Evolutionary conservation across 2,329 filamentous ascomycete genomes (phyloP).

Genomic region (Rosellinia necatrix): DNA sequence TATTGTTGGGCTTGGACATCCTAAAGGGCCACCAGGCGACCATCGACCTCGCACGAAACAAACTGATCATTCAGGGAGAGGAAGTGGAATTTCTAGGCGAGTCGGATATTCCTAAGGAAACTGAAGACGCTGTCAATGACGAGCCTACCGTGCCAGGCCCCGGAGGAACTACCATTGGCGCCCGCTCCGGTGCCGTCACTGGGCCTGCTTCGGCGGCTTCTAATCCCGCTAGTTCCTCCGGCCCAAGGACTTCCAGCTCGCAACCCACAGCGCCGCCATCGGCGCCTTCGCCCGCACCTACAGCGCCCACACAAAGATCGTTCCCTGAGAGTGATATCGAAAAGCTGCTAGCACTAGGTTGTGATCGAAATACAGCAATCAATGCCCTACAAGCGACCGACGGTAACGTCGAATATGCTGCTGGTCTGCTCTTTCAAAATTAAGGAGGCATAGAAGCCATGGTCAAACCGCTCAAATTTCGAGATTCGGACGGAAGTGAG

Average conservation of each 20-base stretch:
- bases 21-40: slow-evolving; percentile 92
- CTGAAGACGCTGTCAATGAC: slow-evolving; percentile 71
- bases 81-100: slow-evolving; percentile 91
- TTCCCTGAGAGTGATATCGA: slow-evolving; percentile 71
- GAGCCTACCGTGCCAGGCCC: slow-evolving; percentile 87
- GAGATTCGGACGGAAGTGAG: slow-evolving; percentile 7
- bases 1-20: slow-evolving; percentile 94
- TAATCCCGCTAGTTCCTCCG: slow-evolving; percentile 34
- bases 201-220: slow-evolving; percentile 47
- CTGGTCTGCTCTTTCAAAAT: slow-evolving; percentile 71
- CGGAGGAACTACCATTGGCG: slow-evolving; percentile 86
- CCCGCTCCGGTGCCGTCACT: slow-evolving; percentile 76
- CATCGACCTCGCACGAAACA: slow-evolving; percentile 85
- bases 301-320: slow-evolving; percentile 36
- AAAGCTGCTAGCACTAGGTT: slow-evolving; percentile 77
- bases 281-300: slow-evolving; percentile 6
- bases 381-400: slow-evolving; percentile 80
- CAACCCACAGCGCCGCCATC: slow-evolving; percentile 34
- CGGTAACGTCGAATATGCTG: slow-evolving; percentile 88
- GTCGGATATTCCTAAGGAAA: slow-evolving; percentile 87
- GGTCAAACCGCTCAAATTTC: slow-evolving; percentile 7
- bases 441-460: slow-evolving; percentile 29
- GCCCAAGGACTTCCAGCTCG: slow-evolving; percentile 36
- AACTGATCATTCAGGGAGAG: slow-evolving; percentile 83
- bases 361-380: slow-evolving; percentile 75